These are phyloP conservation scores for Quercus rubra DNA, from an alignment of 306 rosid species.

Conservation along the genomic window DNA sequence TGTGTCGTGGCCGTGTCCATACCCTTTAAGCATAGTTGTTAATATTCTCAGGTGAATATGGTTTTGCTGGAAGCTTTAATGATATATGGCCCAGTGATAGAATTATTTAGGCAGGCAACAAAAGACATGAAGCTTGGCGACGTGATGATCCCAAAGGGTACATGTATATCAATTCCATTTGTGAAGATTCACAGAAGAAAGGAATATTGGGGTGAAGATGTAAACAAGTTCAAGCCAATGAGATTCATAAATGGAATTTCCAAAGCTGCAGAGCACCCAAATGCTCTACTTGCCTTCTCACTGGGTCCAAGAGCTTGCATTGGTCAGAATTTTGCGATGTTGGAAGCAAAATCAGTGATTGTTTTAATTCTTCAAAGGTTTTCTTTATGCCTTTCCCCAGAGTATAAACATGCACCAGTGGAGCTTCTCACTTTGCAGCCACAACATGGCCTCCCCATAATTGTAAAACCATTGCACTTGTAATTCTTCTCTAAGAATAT, in stretches of 20 bases:
- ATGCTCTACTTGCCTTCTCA: conserved; percentile 30
- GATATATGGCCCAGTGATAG: conserved; percentile 15
- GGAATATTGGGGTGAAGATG: conserved; percentile 43
- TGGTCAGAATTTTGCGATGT: conserved; percentile 40
- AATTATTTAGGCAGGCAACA: not conserved
- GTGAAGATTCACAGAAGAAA: conserved; percentile 19
- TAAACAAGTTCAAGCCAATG: conserved; percentile 40
- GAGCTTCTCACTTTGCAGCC: conserved; percentile 22
- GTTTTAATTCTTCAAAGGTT: conserved; percentile 32
- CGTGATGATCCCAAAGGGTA: conserved; percentile 25
- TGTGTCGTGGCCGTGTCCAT: too few species aligned
- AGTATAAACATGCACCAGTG: conserved; percentile 30
- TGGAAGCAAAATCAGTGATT: conserved; percentile 28
- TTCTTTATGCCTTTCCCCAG: conserved; percentile 26
- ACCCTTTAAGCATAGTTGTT: too few species aligned
- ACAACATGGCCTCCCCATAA: conserved; percentile 30
- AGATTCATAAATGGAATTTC: conserved; percentile 36
- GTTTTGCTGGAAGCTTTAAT: conserved; percentile 30
- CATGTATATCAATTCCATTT: conserved; percentile 8
- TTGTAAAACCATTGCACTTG: conserved; percentile 15
- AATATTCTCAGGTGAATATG: conserved; percentile 23
- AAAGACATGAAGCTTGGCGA: conserved; percentile 29
- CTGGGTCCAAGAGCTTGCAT: conserved; percentile 42
- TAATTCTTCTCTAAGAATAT: not conserved
- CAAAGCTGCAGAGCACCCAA: conserved; percentile 33